Conservation (phyloP, 2,329 filamentous ascomycete genomes). For the Venturia aucupariae region DNA sequence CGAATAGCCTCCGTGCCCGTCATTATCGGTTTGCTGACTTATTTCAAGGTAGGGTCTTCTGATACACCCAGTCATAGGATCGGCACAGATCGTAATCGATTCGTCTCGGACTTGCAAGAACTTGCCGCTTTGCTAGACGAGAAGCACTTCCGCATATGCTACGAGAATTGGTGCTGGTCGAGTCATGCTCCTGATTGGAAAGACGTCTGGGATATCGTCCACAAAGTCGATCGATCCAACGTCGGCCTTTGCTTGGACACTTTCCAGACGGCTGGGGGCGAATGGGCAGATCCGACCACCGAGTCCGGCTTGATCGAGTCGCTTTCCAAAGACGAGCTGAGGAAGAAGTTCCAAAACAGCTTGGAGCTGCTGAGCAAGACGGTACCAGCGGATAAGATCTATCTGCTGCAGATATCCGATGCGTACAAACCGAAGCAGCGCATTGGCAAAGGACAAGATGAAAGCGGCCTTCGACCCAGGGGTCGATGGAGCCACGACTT, state of each 20-base stretch:
- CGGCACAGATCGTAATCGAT: constrained; percentile 37
- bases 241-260: constrained; percentile 69
- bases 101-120: constrained; percentile 53
- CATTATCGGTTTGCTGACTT: constrained; percentile 15
- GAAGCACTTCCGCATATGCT: constrained; percentile 54
- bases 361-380: constrained; percentile 47
- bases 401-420: constrained; percentile 64
- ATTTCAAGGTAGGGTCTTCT: constrained; percentile 47
- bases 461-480: constrained; percentile 48
- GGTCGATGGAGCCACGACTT: constrained; percentile 64
- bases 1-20: not conserved
- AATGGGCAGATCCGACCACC: constrained; percentile 65
- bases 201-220: constrained; percentile 59
- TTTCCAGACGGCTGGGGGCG: constrained; percentile 63
- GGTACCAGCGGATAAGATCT: constrained; percentile 62
- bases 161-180: constrained; percentile 79
- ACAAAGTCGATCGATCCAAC: constrained; percentile 53
- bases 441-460: constrained; percentile 42
- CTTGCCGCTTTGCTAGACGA: constrained; percentile 53
- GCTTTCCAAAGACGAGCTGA: constrained; percentile 37
- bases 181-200: constrained; percentile 61
- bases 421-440: constrained; percentile 56
- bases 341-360: constrained; percentile 43
- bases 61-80: constrained; percentile 50
- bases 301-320: constrained; percentile 48